A percentile compares a stretch with the other conserved stretches of the same genome.
phyloP scores from a whole-genome alignment of 805 yeast species.

The Candida odintsovae region DNA sequence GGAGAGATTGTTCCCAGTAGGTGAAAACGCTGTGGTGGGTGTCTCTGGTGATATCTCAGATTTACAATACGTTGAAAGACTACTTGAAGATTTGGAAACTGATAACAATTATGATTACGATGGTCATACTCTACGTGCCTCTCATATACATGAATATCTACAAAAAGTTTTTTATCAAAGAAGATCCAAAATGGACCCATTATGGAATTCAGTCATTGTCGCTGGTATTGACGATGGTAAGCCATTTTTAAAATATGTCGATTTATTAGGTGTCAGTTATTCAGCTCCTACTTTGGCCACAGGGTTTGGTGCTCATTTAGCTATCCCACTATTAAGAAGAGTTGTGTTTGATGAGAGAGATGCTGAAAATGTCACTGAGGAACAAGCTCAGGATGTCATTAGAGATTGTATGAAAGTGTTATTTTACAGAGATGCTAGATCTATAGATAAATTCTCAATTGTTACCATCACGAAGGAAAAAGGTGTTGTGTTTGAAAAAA shows the following conservation, averaged over 20 bases:
- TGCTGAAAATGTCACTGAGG: constrained; percentile 59
- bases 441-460: constrained; percentile 77
- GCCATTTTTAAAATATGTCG: constrained; percentile 81
- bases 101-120: constrained; percentile 74
- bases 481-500: constrained; percentile 60
- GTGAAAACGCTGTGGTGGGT: constrained; percentile 84
- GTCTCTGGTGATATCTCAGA: constrained; percentile 93
- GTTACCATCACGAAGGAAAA: constrained; percentile 66
- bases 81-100: constrained; percentile 71
- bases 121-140: constrained; percentile 70
- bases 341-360: constrained; percentile 77
- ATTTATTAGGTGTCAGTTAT: constrained; percentile 86
- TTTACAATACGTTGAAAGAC: constrained; percentile 73
- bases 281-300: constrained; percentile 87
- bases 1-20: constrained; percentile 82
- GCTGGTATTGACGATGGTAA: constrained; percentile 77
- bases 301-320: constrained; percentile 94
- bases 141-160: constrained; percentile 82
- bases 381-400: constrained; percentile 70
- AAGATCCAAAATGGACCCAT: constrained; percentile 90
- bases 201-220: constrained; percentile 91
- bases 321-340: constrained; percentile 85
- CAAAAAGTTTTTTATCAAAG: constrained; percentile 80
- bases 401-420: constrained; percentile 89
- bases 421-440: constrained; percentile 94